Base-by-base conservation (phyloP, 306 rosid genomes). In the Prunus kanzakura region DNA sequence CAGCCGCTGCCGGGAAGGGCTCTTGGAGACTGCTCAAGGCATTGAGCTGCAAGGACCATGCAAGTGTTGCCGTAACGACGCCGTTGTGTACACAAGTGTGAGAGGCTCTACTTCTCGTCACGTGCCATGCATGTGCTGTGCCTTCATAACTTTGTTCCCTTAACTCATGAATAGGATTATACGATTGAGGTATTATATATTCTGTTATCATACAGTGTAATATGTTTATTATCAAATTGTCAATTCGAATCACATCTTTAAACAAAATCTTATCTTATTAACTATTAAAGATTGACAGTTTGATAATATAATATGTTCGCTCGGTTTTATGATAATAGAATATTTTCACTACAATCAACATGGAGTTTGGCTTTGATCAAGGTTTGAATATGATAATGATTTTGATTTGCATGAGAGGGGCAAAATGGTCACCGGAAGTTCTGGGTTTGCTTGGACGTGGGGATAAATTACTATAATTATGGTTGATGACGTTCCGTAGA, bases 21-120 rank as follows among this genome's bases (percentile, higher is more conserved):
- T 76, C 97, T 4, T 92, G 99, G 97, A 89, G 69, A 55, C 82
- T 95, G 25, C 88, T 92, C 65, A 89, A 77, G 78, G 96, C 93
- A 1, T 71, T 95, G 67, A 91, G 97, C 81, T 95, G 99, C 79
- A 91, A 89, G 83, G 92, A 89, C 23, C 85, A 82, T 29, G 88
- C 79, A 63, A 89, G 97, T 62, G 95, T 89, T 0, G 84, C 90
- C 0, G 96, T 84, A 50, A 86, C 90, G 87, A 78, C 97, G 84
- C 81, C 95, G 86, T 75, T 81, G 41, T 72, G 84, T 2, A 30
- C 90, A 2, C 85, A 83, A 65, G 83, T 55, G 61, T 67, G 79
- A 82, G 62, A 6, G 4, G 22, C 35, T 49, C 35, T 49, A 13
- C 25, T 4, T 30, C 57, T 19, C 13, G 66, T 76, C 84, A 83